Conservation (phyloP, 1,284 basidiomycete genomes). For the Microstroma glucosiphilum region DNA sequence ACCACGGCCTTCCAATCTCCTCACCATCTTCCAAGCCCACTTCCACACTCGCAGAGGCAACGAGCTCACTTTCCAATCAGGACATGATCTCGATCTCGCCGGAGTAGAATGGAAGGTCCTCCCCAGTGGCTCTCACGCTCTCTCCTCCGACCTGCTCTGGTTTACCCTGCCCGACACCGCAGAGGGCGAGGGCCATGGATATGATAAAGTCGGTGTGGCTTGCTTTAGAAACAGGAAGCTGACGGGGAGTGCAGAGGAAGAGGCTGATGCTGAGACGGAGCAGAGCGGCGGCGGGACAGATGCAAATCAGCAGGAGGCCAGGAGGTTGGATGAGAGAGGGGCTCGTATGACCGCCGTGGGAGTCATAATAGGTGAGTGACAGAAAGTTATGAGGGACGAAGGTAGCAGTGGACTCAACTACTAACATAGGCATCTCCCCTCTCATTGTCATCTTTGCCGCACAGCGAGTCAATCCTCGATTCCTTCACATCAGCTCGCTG, state of each 20-base stretch:
- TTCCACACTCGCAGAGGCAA: slow-evolving; percentile 36
- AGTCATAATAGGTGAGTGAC: background rate
- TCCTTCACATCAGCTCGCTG: slow-evolving; percentile 22
- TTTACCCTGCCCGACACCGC: slow-evolving; percentile 12
- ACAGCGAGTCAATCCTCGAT: slow-evolving; percentile 13
- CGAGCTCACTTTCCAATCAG: slow-evolving; percentile 29
- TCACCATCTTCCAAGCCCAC: slow-evolving; percentile 29
- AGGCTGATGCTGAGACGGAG: too few species aligned
- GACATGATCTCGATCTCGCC: slow-evolving; percentile 15
- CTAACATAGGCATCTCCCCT: too few species aligned
- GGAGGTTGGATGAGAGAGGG: slow-evolving; percentile 21
- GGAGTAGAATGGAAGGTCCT: slow-evolving; percentile 40
- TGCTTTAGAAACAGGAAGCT: slow-evolving; percentile 31
- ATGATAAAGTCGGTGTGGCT: slow-evolving; percentile 24
- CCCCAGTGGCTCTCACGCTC: slow-evolving; percentile 31
- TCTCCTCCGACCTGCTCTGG: slow-evolving; percentile 32
- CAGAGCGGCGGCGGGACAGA: slow-evolving; percentile 1
- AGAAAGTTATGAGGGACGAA: too few species aligned
- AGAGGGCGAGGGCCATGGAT: slow-evolving; percentile 11
- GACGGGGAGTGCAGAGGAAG: background rate
- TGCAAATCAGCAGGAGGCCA: background rate
- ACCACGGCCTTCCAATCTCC: slow-evolving; percentile 16
- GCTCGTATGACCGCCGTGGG: slow-evolving; percentile 36
- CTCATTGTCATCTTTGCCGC: too few species aligned
- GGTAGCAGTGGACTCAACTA: too few species aligned